phyloP scores from a whole-genome alignment of 495 filamentous ascomycete genomes.

The Penicillium samsonianum region DNA sequence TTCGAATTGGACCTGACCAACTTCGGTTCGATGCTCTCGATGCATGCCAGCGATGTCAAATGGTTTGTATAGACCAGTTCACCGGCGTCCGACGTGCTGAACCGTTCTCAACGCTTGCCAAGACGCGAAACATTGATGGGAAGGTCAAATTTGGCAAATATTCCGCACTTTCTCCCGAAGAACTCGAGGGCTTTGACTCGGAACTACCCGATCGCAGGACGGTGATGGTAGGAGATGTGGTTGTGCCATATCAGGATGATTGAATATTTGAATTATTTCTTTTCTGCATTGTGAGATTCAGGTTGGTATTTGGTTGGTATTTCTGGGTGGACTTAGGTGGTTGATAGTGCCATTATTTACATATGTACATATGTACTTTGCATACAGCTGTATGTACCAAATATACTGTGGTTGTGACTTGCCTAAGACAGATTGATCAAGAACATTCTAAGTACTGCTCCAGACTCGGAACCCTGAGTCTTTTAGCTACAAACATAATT shows the following conservation, averaged over 20 bases:
- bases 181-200: slow-evolving; percentile 23
- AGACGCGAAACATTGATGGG: slow-evolving; percentile 77
- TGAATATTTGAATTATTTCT: neutral
- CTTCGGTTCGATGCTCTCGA: slow-evolving; percentile 69
- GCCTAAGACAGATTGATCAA: neutral
- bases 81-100: slow-evolving; percentile 77
- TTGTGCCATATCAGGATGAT: slow-evolving; percentile 34
- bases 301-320: neutral
- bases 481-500: neutral
- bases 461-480: neutral
- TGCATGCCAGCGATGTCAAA: slow-evolving; percentile 84
- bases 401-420: neutral
- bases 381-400: neutral
- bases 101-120: slow-evolving; percentile 83
- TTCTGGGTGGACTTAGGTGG: neutral
- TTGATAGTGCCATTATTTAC: neutral
- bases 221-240: slow-evolving; percentile 48
- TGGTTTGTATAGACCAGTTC: slow-evolving; percentile 90
- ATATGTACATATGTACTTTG: neutral
- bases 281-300: too few species aligned
- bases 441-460: neutral
- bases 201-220: slow-evolving; percentile 24
- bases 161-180: slow-evolving; percentile 42
- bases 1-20: slow-evolving; percentile 39
- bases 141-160: slow-evolving; percentile 88